Evolutionary conservation across 768 basidiomycete genomes (phyloP).

Genomic region (Mycena metata): DNA sequence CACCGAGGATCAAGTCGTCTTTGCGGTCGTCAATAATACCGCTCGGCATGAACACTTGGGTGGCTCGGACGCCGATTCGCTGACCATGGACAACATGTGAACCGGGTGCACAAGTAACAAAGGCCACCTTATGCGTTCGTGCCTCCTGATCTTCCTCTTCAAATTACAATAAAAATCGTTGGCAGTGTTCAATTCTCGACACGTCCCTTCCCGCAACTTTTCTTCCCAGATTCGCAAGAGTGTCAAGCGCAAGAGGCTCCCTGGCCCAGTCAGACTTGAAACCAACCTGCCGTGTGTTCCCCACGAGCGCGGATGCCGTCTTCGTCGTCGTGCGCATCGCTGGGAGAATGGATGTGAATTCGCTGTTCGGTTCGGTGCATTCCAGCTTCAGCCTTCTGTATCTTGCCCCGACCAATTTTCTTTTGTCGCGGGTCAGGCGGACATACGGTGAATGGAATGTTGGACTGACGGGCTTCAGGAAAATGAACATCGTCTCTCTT

Average conservation of each 20-base stretch:
- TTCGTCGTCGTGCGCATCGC: background rate
- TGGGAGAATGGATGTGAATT: constrained; percentile 9
- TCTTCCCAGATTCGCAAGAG: constrained; percentile 3
- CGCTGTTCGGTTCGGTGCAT: background rate
- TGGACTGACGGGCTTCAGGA: constrained; percentile 25
- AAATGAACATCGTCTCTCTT: constrained; percentile 21
- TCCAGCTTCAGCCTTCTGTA: background rate
- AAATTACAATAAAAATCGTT: no score
- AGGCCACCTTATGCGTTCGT: no score
- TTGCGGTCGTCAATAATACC: no score
- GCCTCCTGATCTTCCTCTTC: no score
- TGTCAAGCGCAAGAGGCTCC: background rate
- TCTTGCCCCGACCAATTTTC: background rate
- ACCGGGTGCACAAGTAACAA: no score
- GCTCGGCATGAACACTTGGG: no score
- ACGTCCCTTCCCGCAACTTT: background rate
- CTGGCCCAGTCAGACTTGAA: background rate
- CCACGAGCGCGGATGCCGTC: constrained; percentile 3
- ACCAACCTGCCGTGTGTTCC: constrained; percentile 2
- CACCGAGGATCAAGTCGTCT: no score
- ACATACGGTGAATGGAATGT: constrained; percentile 34
- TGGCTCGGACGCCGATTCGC: no score
- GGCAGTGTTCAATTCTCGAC: no score
- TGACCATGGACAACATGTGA: no score
- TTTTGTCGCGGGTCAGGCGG: constrained; percentile 10